Base-by-base conservation (phyloP, 2,329 filamentous ascomycete species). In the Graphilbum fragrans region DNA sequence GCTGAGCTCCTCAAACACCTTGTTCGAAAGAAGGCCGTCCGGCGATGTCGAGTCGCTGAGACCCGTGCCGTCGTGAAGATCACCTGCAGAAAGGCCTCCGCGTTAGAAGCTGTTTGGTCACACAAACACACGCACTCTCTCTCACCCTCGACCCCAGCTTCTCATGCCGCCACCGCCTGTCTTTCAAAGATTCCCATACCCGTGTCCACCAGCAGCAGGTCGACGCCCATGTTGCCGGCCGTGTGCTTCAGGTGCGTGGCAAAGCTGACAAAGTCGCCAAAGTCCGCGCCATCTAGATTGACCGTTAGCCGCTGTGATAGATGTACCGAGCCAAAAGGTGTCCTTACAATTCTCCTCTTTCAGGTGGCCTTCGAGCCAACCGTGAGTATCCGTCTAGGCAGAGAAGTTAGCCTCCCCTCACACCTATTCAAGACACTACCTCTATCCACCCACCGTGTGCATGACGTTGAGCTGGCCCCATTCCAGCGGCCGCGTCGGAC, bases 31-130 rank as follows among this genome's bases (percentile, higher is more conserved):
- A 33, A 64, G 58, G 35, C 74, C 77, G 46, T 80, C 76, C 2
- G 68, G 67, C 1, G 54, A 58, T 0, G 76, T 80, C 6, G 69
- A 70, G 53, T 82, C 77, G 35, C 70, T 75, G 37, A 81, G 57
- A 1, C 77, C 77, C 22, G 72, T 72, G 3, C 78, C 77, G 46
- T 82, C 77, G 51, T 82, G 77, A n/a, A 82, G 58, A 53, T 82
- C 77, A 18, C 62, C 66, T 53, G 41, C 34, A n/a, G 10, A 16
- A 41, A 8, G 19, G 5, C 3, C 7, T 21, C 34, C 17, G 21
- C 18, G 18, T 14, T 5, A 5, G 5, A 5, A 11, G 5, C 34
- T 35, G 9, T 7, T 17, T 35, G 33, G 19, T 27, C 12, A 17
- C 9, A 23, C 22, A 27, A 37, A 18, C n/a, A n/a, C n/a, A n/a